A percentile compares a stretch with the other conserved stretches of the same genome.
Evolutionary conservation across 2,329 filamentous ascomycete species (phyloP).

Genomic region (Pseudopyrenochaeta lycopersici): DNA sequence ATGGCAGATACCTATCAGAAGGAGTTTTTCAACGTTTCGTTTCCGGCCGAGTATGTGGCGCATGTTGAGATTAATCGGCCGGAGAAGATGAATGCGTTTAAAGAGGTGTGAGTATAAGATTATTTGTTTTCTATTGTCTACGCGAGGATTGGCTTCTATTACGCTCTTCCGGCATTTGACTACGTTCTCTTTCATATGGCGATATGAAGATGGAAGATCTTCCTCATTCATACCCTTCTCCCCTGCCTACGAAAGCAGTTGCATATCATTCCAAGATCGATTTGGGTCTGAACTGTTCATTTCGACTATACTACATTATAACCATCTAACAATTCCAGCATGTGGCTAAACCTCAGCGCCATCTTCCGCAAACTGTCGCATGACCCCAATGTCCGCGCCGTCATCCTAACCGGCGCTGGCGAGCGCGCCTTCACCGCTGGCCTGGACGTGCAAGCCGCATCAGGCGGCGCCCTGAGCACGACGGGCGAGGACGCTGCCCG

Average conservation of each 20-base stretch:
- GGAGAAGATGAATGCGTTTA: slow-evolving; percentile 87
- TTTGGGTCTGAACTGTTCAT: too few species aligned
- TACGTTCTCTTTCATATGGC: too few species aligned
- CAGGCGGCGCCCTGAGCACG: slow-evolving; percentile 56
- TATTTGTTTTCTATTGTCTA: background rate
- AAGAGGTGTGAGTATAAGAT: slow-evolving; percentile 63
- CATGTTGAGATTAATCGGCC: slow-evolving; percentile 93
- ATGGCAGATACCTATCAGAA: slow-evolving; percentile 56
- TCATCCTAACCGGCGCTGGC: slow-evolving; percentile 83
- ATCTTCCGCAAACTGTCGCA: slow-evolving; percentile 77
- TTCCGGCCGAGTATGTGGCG: slow-evolving; percentile 76
- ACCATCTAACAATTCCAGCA: too few species aligned
- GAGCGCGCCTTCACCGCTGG: slow-evolving; percentile 86
- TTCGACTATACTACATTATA: too few species aligned
- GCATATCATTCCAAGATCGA: too few species aligned
- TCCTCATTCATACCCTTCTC: too few species aligned
- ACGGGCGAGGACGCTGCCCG: slow-evolving; percentile 69
- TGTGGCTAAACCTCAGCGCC: slow-evolving; percentile 83
- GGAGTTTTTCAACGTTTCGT: slow-evolving; percentile 77
- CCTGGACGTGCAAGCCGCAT: slow-evolving; percentile 79
- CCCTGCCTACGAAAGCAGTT: too few species aligned
- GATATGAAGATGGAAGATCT: too few species aligned
- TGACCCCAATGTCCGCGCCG: slow-evolving; percentile 76
- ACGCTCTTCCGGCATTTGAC: background rate
- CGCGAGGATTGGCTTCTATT: background rate